Evolutionary conservation across 768 basidiomycete species (phyloP).

Genomic region (Tulasnella sp.): DNA sequence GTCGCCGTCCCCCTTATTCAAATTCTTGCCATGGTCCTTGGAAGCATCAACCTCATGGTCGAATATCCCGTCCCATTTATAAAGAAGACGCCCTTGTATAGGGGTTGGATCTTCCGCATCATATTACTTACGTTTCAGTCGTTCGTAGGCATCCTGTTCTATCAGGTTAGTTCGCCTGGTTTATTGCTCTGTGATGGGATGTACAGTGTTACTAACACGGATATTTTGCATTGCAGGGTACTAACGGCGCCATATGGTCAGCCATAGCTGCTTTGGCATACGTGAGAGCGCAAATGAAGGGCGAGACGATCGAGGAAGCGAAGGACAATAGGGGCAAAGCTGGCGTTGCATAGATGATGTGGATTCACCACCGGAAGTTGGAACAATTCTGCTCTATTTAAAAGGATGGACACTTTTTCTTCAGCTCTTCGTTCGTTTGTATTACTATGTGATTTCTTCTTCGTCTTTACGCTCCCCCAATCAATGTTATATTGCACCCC

Average conservation of each 20-base stretch:
- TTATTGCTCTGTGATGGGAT: not conserved
- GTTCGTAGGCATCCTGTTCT: constrained; percentile 54
- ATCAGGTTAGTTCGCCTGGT: constrained; percentile 47
- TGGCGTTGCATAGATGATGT: not conserved
- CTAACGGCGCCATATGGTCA: constrained; percentile 74
- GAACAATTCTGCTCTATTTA: no score
- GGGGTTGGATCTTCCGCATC: constrained; percentile 53
- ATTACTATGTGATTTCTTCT: no score
- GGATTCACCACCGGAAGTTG: no score
- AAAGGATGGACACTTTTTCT: no score
- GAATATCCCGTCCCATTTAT: constrained; percentile 60
- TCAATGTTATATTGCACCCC: no score
- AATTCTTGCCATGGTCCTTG: constrained; percentile 52
- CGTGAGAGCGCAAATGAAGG: constrained; percentile 48
- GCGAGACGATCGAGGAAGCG: constrained; percentile 59
- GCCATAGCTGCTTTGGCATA: constrained; percentile 62
- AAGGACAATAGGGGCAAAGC: constrained; percentile 27
- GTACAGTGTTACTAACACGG: not conserved
- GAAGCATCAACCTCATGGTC: constrained; percentile 47
- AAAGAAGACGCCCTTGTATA: constrained; percentile 47
- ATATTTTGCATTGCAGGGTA: constrained; percentile 44
- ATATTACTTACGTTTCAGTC: constrained; percentile 55
- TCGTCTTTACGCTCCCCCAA: no score
- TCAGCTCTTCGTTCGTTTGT: no score
- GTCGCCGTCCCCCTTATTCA: constrained; percentile 72